phyloP scores from a whole-genome alignment of 1,139 yeast genomes.

The Suhomyces panamericanus region DNA sequence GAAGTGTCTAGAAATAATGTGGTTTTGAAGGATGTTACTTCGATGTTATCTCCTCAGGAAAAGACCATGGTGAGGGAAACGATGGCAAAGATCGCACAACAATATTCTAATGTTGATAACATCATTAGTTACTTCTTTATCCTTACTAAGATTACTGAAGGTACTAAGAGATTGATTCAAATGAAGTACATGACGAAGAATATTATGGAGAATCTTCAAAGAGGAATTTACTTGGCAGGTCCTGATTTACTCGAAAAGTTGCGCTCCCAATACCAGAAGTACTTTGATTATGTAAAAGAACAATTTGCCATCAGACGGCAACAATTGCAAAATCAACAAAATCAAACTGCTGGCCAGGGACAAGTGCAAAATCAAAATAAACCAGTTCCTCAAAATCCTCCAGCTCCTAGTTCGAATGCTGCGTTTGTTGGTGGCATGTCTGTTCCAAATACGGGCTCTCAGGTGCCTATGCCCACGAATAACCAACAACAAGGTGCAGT shows the following conservation, averaged over 20 bases:
- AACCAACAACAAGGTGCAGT: constrained; percentile 6
- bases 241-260: constrained; percentile 72
- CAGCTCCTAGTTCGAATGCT: constrained; percentile 2
- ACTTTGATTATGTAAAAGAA: constrained; percentile 68
- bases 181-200: constrained; percentile 78
- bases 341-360: constrained; percentile 4
- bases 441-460: constrained; percentile 8
- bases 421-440: constrained; percentile 6
- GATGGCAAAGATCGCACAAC: constrained; percentile 58
- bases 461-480: constrained; percentile 8
- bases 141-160: constrained; percentile 70
- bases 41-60: constrained; percentile 59
- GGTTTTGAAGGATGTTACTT: constrained; percentile 64
- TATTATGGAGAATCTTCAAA: constrained; percentile 65
- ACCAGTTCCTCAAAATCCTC: not conserved
- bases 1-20: constrained; percentile 71
- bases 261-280: constrained; percentile 69
- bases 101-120: constrained; percentile 69
- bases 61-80: constrained; percentile 62
- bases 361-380: constrained; percentile 6
- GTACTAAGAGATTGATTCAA: constrained; percentile 73
- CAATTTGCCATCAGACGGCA: constrained; percentile 41
- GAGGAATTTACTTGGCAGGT: constrained; percentile 63
- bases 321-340: constrained; percentile 28
- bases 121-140: constrained; percentile 76